A percentile compares a stretch with the other conserved stretches of the same genome.
These are phyloP conservation scores for Vitis hybrid DNA, from an alignment of 177 flowering plant genomes.

Conservation along the genomic window DNA sequence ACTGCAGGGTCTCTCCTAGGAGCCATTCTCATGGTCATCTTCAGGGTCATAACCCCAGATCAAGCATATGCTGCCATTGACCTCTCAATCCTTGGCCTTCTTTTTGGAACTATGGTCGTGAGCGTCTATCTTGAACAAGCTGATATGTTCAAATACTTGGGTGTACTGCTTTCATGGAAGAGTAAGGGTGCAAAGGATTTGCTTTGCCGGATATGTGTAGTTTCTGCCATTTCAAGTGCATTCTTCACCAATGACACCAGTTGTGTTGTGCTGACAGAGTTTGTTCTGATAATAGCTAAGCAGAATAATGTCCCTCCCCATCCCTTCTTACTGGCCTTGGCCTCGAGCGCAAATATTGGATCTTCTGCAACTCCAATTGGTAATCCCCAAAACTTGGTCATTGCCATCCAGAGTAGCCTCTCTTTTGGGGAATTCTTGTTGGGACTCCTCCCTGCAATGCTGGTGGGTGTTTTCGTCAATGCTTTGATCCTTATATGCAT, in stretches of 20 bases:
- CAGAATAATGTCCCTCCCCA: conserved; percentile 69
- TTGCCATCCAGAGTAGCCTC: conserved; percentile 61
- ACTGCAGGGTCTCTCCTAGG: conserved; percentile 82
- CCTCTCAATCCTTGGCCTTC: conserved; percentile 75
- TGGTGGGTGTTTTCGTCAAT: conserved; percentile 56
- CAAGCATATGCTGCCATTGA: conserved; percentile 69
- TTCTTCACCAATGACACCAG: conserved; percentile 74
- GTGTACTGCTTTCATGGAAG: conserved; percentile 61
- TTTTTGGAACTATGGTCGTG: conserved; percentile 85
- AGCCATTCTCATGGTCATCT: conserved; percentile 76
- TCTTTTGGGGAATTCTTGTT: conserved; percentile 55
- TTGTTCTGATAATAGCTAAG: conserved; percentile 61
- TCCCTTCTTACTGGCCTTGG: conserved; percentile 69
- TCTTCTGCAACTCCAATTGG: conserved; percentile 81
- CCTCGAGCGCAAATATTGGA: conserved; percentile 77
- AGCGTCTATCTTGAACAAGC: conserved; percentile 70
- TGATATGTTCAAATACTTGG: conserved; percentile 69
- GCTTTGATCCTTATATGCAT: conserved; percentile 44
- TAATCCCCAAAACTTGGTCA: conserved; percentile 76
- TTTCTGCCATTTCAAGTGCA: conserved; percentile 72
- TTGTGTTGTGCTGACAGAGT: conserved; percentile 72
- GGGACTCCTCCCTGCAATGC: conserved; percentile 65
- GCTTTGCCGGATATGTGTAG: conserved; percentile 49
- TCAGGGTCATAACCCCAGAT: conserved; percentile 59
- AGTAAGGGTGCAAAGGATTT: conserved; percentile 70